Base-by-base conservation (phyloP, 2,329 filamentous ascomycete species). In the Nothophoma quercina region DNA sequence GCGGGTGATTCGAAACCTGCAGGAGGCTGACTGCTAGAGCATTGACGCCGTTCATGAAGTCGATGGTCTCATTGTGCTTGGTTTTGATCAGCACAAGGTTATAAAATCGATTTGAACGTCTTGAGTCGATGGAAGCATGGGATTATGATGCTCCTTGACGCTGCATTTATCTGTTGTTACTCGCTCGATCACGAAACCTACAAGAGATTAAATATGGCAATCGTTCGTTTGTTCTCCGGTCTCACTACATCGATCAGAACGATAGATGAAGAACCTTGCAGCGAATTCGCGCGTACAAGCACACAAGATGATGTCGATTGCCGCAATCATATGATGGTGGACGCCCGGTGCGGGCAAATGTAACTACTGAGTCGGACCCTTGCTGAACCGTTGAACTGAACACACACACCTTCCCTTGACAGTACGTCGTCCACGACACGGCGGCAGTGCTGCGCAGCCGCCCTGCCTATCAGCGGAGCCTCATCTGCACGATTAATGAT, bases 381-480 rank as follows among this genome's bases (percentile, higher is more conserved):
- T 47, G 50, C 50, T 33, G 43, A 46, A 42, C 49, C 35, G 32
- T 18, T 42, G 35, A 35, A 35, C 41, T 35, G 48, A 46, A 40
- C 29, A 35, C 35, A 12, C 49, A 47, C 50, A 52, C 42, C 42
- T 47, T 52, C 50, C 49, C 38, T 52, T 52, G 49, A 9, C 29
- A 32, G 42, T 41, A 22, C 2, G 15, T 32, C 28, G 10, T 1
- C 25, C 22, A 12, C 21, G 22, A 23, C 25, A 36, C 12, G 7
- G 44, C 44, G 23, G 18, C 10, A 8, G 18, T 23, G 47, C 33
- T 28, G 28, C 34, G 34, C 40, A 45, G 15, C 48, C 41, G 49
- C 38, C 50, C 43, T 48, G 50, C 22, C 43, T 43, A 53, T 53
- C 50, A 53, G 50, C 50, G 50, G 50, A 53, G 38, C 50, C 43